These are phyloP conservation scores for Quercus parvula DNA, from an alignment of 306 rosid genomes.

Conservation along the genomic window DNA sequence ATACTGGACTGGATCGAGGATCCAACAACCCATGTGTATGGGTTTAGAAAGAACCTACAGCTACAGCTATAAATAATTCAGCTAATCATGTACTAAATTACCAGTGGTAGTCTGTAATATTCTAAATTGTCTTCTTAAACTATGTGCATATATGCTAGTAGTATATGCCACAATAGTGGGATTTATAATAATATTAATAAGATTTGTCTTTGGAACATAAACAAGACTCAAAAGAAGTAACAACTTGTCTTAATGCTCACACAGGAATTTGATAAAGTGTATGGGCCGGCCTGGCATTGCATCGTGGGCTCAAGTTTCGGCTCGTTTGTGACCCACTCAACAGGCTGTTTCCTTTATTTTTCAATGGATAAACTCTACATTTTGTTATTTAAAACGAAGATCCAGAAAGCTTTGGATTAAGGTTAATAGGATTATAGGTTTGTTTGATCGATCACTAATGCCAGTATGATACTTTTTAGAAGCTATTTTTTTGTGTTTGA, in stretches of 20 bases:
- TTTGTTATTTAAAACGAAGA: slow-evolving; percentile 73
- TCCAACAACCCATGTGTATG: slow-evolving; percentile 54
- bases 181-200: neutral
- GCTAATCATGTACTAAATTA: slow-evolving; percentile 25
- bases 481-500: neutral
- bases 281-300: slow-evolving; percentile 99
- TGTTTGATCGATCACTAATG: neutral
- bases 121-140: neutral
- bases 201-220: neutral
- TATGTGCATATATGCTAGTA: slow-evolving; percentile 34
- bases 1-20: slow-evolving; percentile 2
- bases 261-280: slow-evolving; percentile 91
- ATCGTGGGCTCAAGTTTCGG: slow-evolving; percentile 94
- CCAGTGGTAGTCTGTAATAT: neutral
- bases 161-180: slow-evolving; percentile 23
- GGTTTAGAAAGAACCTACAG: neutral
- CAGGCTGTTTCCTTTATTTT: slow-evolving; percentile 87
- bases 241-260: slow-evolving; percentile 8
- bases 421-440: neutral
- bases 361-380: slow-evolving; percentile 79
- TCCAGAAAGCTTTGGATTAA: slow-evolving; percentile 61
- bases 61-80: neutral
- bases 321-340: slow-evolving; percentile 93
- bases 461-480: neutral
- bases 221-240: neutral